Percentiles rank a stretch among this genome's conserved stretches.
Evolutionary conservation across 2,329 filamentous ascomycete species (phyloP).

Genomic region (Aspergillus pseudoterreus): DNA sequence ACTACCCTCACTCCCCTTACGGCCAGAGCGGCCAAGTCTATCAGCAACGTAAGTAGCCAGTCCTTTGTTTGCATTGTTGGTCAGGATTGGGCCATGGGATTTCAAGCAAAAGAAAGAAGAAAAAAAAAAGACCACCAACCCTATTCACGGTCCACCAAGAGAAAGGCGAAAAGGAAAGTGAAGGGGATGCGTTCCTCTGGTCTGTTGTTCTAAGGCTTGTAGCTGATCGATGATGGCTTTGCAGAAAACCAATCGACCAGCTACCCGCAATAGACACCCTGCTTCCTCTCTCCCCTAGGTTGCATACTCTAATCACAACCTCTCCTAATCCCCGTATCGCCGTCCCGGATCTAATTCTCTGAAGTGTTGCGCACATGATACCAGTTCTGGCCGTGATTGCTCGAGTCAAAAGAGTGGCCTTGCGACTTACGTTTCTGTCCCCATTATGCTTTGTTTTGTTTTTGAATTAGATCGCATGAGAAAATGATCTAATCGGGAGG

Average conservation of each 20-base stretch:
- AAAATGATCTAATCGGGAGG: conserved; percentile 16
- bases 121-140: conserved; percentile 6
- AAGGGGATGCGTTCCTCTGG: conserved; percentile 14
- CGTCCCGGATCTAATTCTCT: conserved; percentile 29
- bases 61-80: conserved; percentile 19
- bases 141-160: conserved; percentile 5
- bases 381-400: conserved; percentile 30
- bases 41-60: conserved; percentile 47
- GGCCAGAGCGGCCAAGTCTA: conserved; percentile 49
- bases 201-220: conserved; percentile 20
- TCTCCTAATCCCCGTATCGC: conserved; percentile 30
- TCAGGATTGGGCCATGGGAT: conserved; percentile 17
- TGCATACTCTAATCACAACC: conserved; percentile 33
- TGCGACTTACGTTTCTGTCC: conserved; percentile 22
- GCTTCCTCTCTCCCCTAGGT: conserved; percentile 18
- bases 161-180: conserved; percentile 7
- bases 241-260: conserved; percentile 35
- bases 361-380: conserved; percentile 34
- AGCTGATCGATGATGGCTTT: conserved; percentile 31
- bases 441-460: conserved; percentile 14
- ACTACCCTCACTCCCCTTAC: conserved; percentile 50
- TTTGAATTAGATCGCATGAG: conserved; percentile 23
- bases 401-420: conserved; percentile 28
- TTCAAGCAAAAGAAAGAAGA: conserved; percentile 11
- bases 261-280: conserved; percentile 35